phyloP scores from a whole-genome alignment of 1,139 yeast species.

The Debaryomycetaceae sp. region DNA sequence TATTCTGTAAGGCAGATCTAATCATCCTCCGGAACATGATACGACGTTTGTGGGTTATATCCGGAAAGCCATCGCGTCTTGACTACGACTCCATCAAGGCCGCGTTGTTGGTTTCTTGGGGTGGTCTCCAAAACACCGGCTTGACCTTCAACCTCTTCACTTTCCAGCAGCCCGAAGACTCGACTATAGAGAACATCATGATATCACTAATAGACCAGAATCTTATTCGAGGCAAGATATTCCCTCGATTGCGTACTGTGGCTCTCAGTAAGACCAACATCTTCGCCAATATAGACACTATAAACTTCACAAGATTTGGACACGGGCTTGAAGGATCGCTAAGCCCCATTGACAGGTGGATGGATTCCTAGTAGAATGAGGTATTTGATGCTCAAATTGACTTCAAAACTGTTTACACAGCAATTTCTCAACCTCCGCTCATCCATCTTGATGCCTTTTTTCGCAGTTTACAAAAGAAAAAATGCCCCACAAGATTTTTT shows the following conservation, averaged over 20 bases:
- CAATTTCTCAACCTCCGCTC: not conserved
- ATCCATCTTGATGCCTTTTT: not conserved
- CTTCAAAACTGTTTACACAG: no score
- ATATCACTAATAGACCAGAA: conserved; percentile 51
- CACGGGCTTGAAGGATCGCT: conserved; percentile 13
- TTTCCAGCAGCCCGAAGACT: conserved; percentile 17
- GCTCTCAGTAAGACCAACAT: conserved; percentile 49
- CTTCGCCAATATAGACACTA: conserved; percentile 44
- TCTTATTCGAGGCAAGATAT: conserved; percentile 49
- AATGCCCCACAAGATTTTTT: not conserved
- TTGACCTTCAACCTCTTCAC: conserved; percentile 6
- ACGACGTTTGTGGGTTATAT: conserved; percentile 29
- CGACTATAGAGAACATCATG: conserved; percentile 44
- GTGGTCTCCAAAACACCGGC: not conserved
- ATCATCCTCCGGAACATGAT: conserved; percentile 47
- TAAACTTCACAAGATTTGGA: conserved; percentile 27
- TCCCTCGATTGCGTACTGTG: conserved; percentile 40
- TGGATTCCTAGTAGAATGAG: conserved; percentile 5
- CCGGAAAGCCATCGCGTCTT: conserved; percentile 23
- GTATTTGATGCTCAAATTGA: no score
- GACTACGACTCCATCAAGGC: conserved; percentile 25
- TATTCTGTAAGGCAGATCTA: conserved; percentile 24
- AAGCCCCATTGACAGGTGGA: conserved; percentile 14
- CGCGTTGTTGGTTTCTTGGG: conserved; percentile 17
- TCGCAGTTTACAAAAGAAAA: not conserved